A percentile compares a stretch with the other conserved stretches of the same genome.
phyloP scores from a whole-genome alignment of 1,139 yeast genomes.

The Nadsonia starkeyi-henricii region DNA sequence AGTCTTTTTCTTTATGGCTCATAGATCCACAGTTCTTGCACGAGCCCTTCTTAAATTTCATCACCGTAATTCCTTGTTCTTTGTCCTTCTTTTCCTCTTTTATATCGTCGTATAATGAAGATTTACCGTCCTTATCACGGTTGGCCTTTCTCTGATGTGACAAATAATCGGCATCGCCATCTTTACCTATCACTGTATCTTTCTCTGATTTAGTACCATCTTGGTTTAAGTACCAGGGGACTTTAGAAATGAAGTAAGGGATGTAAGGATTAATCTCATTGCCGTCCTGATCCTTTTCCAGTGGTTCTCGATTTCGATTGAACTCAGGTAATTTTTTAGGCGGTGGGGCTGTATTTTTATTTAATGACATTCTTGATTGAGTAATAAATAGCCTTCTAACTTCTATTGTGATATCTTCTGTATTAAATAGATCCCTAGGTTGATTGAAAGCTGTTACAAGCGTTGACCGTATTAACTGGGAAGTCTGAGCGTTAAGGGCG shows the following conservation, averaged over 20 bases:
- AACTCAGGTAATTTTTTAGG: background rate
- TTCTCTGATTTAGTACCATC: conserved; percentile 6
- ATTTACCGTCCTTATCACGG: conserved; percentile 16
- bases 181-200: conserved; percentile 1
- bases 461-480: too few relatives aligned
- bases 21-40: conserved; percentile 42
- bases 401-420: too few relatives aligned
- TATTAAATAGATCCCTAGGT: too few relatives aligned
- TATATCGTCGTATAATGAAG: conserved; percentile 18
- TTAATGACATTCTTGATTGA: too few relatives aligned
- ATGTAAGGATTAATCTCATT: conserved; percentile 24
- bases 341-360: background rate
- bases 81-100: conserved; percentile 15
- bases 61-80: conserved; percentile 13
- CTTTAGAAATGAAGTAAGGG: conserved; percentile 33
- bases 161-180: conserved; percentile 26
- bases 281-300: background rate
- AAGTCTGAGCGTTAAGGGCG: too few relatives aligned
- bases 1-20: conserved; percentile 33
- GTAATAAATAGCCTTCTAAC: too few relatives aligned
- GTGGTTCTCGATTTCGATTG: background rate
- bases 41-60: conserved; percentile 27
- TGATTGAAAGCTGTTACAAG: too few relatives aligned
- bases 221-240: conserved; percentile 36
- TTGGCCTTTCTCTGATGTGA: conserved; percentile 34